Percentiles rank a stretch among this genome's conserved stretches.
These are phyloP conservation scores for Fusarium napiforme DNA, from an alignment of 2,329 filamentous ascomycete species.

Conservation along the genomic window DNA sequence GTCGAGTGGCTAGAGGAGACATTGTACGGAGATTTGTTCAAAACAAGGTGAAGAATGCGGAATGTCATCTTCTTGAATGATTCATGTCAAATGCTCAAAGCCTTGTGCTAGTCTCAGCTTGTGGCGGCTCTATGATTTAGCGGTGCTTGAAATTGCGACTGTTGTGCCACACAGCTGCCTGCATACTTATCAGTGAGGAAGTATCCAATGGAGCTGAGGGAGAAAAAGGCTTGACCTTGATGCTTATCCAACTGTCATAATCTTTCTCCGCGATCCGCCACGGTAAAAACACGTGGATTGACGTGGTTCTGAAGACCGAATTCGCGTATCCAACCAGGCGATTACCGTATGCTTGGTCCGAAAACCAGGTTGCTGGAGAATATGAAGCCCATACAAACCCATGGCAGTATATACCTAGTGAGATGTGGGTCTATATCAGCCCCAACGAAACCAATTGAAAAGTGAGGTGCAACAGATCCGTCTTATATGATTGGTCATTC, in stretches of 20 bases:
- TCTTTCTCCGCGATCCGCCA: neutral
- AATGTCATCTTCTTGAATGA: neutral
- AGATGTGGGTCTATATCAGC: conserved; percentile 12
- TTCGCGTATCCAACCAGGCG: conserved; percentile 5
- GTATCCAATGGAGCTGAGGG: neutral
- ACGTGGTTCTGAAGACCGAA: neutral
- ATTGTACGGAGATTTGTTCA: conserved; percentile 10
- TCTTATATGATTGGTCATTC: conserved; percentile 17
- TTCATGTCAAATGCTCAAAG: neutral
- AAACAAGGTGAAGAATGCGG: conserved; percentile 9
- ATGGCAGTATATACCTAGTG: neutral
- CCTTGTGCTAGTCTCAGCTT: conserved; percentile 1
- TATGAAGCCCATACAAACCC: conserved; percentile 8
- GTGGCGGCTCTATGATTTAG: conserved; percentile 4
- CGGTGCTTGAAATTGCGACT: conserved; percentile 1
- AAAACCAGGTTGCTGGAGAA: conserved; percentile 35
- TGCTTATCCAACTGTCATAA: neutral
- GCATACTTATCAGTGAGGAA: neutral
- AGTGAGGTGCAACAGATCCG: conserved; percentile 16
- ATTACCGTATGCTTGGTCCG: conserved; percentile 16
- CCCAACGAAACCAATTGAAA: conserved; percentile 6
- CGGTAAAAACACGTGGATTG: conserved; percentile 12
- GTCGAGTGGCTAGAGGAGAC: neutral
- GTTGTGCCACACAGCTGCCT: conserved; percentile 4
- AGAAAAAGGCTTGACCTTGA: neutral